Percentiles rank a stretch among this genome's conserved stretches.
These are phyloP conservation scores for Citrus mangshanensis DNA, from an alignment of 345 rosid species.

Conservation along the genomic window DNA sequence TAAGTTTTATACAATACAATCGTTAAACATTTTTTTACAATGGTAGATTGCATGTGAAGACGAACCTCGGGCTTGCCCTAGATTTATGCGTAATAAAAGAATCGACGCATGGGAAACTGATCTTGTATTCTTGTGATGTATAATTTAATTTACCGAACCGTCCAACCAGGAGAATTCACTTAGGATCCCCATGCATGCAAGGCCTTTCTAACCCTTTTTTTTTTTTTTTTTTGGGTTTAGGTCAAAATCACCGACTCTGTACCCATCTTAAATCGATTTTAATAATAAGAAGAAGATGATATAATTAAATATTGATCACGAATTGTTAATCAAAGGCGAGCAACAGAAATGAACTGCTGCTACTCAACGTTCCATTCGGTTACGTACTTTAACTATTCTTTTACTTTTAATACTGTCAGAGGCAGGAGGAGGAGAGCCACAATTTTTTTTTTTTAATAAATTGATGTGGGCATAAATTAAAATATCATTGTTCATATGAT, in stretches of 20 bases:
- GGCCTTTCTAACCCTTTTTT: not conserved
- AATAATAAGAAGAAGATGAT: too few relatives aligned
- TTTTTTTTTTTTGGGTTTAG: not conserved
- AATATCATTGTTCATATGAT: too few relatives aligned
- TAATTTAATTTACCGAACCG: not conserved
- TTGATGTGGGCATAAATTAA: too few relatives aligned
- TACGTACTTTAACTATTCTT: too few relatives aligned
- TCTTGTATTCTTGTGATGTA: not conserved
- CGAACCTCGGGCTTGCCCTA: not conserved
- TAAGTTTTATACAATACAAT: too few relatives aligned
- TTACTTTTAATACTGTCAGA: too few relatives aligned
- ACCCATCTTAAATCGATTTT: too few relatives aligned
- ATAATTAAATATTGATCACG: not conserved
- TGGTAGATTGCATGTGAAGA: not conserved
- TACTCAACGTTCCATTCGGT: not conserved
- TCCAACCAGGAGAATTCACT: conserved; percentile 1
- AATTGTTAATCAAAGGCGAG: not conserved
- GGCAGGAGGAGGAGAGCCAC: too few relatives aligned
- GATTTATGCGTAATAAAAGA: not conserved
- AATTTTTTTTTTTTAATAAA: too few relatives aligned
- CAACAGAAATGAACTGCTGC: not conserved
- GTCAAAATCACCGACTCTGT: too few relatives aligned
- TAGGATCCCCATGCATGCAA: conserved; percentile 7
- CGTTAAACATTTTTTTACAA: too few relatives aligned
- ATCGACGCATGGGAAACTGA: not conserved